These are phyloP conservation scores for Cyclotella baltica DNA, from an alignment of 108 stramenopile genomes.

Conservation along the genomic window DNA sequence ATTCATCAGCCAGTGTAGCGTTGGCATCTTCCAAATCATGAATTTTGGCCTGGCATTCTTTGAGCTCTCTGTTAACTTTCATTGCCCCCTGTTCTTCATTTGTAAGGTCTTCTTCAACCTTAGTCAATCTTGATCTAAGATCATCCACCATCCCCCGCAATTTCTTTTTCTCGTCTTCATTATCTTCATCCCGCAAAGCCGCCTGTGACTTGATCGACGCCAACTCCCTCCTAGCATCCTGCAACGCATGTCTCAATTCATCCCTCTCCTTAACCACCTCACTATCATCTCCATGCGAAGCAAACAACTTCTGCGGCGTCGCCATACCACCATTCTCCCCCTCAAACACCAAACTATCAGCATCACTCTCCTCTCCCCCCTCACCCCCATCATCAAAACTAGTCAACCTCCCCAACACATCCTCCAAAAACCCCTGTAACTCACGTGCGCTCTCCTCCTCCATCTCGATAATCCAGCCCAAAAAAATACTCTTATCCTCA, in stretches of 20 bases:
- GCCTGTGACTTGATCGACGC: constrained; percentile 68
- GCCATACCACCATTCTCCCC: constrained; percentile 41
- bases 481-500: constrained; percentile 70
- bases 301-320: constrained; percentile 35
- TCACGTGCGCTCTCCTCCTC: constrained; percentile 62
- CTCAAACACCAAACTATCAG: constrained; percentile 43
- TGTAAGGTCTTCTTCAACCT: constrained; percentile 74
- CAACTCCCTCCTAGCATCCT: constrained; percentile 74
- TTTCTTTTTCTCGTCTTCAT: constrained; percentile 72
- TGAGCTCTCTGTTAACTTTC: constrained; percentile 63
- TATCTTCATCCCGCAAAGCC: constrained; percentile 63
- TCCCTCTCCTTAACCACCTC: constrained; percentile 56
- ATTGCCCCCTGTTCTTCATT: constrained; percentile 67
- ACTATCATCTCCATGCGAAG: constrained; percentile 50
- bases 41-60: constrained; percentile 70
- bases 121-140: constrained; percentile 78
- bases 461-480: constrained; percentile 81
- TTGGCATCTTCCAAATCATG: constrained; percentile 73
- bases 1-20: constrained; percentile 83
- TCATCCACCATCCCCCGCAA: constrained; percentile 81
- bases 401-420: constrained; percentile 57
- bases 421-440: constrained; percentile 83
- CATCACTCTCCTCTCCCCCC: constrained; percentile 55
- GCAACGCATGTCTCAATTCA: constrained; percentile 48
- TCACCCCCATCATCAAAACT: constrained; percentile 65